A percentile compares a stretch with the other conserved stretches of the same genome.
These are phyloP conservation scores for Auriculariales sp. DNA, from an alignment of 768 basidiomycete genomes.

Conservation along the genomic window DNA sequence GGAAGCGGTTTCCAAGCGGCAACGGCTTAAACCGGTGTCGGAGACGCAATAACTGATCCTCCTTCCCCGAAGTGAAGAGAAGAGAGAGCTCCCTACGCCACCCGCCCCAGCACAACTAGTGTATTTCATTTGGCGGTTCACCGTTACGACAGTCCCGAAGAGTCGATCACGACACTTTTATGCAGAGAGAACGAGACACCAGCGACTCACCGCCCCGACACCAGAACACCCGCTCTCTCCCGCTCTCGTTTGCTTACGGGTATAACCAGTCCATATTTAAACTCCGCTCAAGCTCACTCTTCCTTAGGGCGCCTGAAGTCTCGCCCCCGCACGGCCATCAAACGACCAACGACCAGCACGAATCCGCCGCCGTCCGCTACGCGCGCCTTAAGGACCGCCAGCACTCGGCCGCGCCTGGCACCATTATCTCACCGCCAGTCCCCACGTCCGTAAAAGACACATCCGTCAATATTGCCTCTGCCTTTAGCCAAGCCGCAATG, in stretches of 20 bases:
- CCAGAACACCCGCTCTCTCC: constrained; percentile 25
- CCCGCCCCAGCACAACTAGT: too few species aligned
- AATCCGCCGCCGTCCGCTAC: constrained; percentile 29
- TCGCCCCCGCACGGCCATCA: constrained; percentile 18
- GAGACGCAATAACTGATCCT: too few species aligned
- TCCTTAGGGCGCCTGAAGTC: constrained; percentile 2
- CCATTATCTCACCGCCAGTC: constrained; percentile 26
- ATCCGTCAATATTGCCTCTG: constrained; percentile 73
- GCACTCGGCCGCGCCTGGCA: constrained; percentile 18
- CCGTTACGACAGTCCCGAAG: constrained; percentile 76
- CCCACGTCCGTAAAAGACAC: constrained; percentile 67
- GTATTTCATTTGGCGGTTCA: constrained; percentile 80
- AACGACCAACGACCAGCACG: constrained; percentile 23
- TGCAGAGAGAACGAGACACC: constrained; percentile 36
- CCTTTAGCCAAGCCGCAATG: constrained; percentile 55
- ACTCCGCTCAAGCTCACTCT: constrained; percentile 35
- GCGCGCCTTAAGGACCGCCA: constrained; percentile 32
- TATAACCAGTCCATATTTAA: constrained; percentile 27
- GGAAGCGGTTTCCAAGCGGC: too few species aligned
- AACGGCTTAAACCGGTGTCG: too few species aligned
- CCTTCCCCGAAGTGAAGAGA: too few species aligned
- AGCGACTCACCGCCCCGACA: constrained; percentile 17
- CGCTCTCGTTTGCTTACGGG: constrained; percentile 61
- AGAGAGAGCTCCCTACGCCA: too few species aligned
- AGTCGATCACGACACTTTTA: constrained; percentile 67